These are phyloP conservation scores for Cucurbita moschata DNA, from an alignment of 306 rosid species.

Conservation along the genomic window DNA sequence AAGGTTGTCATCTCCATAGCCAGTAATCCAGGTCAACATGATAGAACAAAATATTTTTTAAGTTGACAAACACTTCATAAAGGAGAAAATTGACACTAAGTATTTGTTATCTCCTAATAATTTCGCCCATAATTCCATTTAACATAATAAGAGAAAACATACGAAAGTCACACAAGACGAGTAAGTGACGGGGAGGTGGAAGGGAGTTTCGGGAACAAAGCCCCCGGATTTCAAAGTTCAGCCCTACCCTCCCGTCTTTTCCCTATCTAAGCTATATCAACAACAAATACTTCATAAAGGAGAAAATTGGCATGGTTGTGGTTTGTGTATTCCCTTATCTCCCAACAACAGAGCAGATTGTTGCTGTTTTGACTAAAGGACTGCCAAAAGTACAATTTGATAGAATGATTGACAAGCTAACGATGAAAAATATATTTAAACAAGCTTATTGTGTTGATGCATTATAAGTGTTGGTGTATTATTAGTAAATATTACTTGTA, in stretches of 20 bases:
- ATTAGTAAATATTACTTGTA: background rate
- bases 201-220: no score
- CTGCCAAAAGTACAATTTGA: background rate
- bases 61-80: background rate
- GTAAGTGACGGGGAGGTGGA: no score
- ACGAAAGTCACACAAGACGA: background rate
- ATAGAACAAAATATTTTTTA: background rate
- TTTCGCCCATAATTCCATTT: background rate
- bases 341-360: background rate
- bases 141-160: background rate
- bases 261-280: no score
- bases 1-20: background rate
- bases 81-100: background rate
- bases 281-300: background rate
- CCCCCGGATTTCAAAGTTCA: no score
- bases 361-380: background rate
- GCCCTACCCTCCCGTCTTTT: no score
- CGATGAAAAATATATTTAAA: no score
- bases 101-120: background rate
- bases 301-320: background rate
- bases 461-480: background rate
- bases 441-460: background rate
- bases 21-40: background rate
- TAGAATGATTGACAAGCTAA: background rate
- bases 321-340: background rate